These are phyloP conservation scores for Microdochium bolleyi DNA, from an alignment of 2,329 filamentous ascomycete genomes.

Conservation along the genomic window DNA sequence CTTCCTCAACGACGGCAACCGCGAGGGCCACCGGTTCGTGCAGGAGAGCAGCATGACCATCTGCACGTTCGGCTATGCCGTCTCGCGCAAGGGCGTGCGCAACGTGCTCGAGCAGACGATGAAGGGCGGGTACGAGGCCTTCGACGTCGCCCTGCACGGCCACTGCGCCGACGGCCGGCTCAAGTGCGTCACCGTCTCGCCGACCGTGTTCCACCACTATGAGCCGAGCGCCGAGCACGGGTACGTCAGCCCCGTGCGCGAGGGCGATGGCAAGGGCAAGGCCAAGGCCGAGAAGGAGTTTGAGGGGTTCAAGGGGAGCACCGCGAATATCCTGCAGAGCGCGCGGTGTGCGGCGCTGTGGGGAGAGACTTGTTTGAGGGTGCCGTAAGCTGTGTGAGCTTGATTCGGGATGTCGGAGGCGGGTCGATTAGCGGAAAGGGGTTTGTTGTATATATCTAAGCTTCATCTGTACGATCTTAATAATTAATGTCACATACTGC, in stretches of 20 bases:
- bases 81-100: conserved; percentile 18
- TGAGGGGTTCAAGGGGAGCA: background rate
- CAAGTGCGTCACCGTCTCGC: background rate
- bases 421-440: no score
- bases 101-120: conserved; percentile 20
- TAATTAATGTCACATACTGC: no score
- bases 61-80: conserved; percentile 21
- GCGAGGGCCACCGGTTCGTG: conserved; percentile 14
- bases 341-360: background rate
- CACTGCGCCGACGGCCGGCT: background rate
- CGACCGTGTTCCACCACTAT: background rate
- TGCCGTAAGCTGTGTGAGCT: no score
- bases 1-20: conserved; percentile 6
- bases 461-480: no score
- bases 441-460: no score
- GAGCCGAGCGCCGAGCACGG: background rate
- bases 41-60: conserved; percentile 14
- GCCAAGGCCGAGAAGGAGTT: background rate
- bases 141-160: background rate
- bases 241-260: background rate
- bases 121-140: conserved; percentile 6
- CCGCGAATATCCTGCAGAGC: background rate
- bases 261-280: background rate
- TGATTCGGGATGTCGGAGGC: no score
- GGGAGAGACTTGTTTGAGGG: background rate